These are phyloP conservation scores for Hemileia vastatrix DNA, from an alignment of 1,284 basidiomycete genomes.

Conservation along the genomic window DNA sequence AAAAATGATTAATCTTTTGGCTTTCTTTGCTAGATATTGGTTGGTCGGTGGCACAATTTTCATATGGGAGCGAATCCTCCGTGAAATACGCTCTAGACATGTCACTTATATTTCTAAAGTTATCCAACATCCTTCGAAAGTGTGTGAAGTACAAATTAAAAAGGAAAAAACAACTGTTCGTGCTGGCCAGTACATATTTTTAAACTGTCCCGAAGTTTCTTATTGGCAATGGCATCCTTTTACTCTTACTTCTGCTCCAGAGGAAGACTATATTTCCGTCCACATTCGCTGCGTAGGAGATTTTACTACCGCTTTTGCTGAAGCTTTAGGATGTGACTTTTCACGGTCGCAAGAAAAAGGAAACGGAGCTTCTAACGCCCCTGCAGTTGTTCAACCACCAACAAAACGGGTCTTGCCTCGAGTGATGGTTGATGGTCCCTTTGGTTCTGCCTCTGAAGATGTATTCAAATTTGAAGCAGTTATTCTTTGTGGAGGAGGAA, in stretches of 20 bases:
- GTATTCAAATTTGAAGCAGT: slow-evolving; percentile 53
- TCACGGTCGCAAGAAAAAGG: slow-evolving; percentile 49
- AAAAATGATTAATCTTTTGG: slow-evolving; percentile 21
- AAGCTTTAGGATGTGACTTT: slow-evolving; percentile 72
- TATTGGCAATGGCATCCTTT: slow-evolving; percentile 94
- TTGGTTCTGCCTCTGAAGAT: slow-evolving; percentile 60
- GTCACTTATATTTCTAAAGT: slow-evolving; percentile 81
- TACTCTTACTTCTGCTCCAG: slow-evolving; percentile 70
- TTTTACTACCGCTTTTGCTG: slow-evolving; percentile 67
- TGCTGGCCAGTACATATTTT: slow-evolving; percentile 72
- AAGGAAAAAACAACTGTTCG: slow-evolving; percentile 70
- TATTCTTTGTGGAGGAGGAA: slow-evolving; percentile 52
- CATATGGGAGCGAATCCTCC: slow-evolving; percentile 71
- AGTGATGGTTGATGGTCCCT: slow-evolving; percentile 58
- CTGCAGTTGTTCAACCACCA: slow-evolving; percentile 53
- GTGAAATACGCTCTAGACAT: slow-evolving; percentile 75
- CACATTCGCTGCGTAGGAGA: slow-evolving; percentile 73
- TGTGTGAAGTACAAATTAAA: slow-evolving; percentile 85
- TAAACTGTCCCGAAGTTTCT: slow-evolving; percentile 67
- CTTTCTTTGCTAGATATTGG: slow-evolving; percentile 59
- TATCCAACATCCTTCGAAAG: slow-evolving; percentile 79
- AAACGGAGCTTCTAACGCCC: slow-evolving; percentile 46
- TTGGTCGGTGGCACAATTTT: slow-evolving; percentile 72
- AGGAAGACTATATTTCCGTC: slow-evolving; percentile 80
- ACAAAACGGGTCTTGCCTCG: slow-evolving; percentile 65